Percentiles rank a stretch among this genome's conserved stretches.
phyloP scores from a whole-genome alignment of 2,329 filamentous ascomycete genomes.

The Colletotrichum sp. region DNA sequence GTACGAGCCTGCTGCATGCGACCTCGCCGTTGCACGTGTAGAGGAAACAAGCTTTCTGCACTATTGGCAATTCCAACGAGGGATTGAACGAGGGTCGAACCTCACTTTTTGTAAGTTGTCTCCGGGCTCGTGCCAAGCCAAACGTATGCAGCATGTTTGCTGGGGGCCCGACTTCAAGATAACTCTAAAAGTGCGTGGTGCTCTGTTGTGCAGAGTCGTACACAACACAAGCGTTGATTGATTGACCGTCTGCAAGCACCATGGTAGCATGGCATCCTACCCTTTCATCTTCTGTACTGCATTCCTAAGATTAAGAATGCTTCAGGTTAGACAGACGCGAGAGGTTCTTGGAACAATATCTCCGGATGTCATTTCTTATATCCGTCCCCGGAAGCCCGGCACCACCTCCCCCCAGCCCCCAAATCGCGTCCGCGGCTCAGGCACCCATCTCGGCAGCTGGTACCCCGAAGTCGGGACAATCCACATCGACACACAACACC shows the following conservation, averaged over 20 bases:
- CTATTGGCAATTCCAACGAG: background rate
- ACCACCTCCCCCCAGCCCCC: background rate
- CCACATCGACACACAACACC: background rate
- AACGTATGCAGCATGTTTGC: background rate
- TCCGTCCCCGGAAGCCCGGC: background rate
- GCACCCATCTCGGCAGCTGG: background rate
- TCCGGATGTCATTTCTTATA: background rate
- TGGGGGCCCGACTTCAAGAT: background rate
- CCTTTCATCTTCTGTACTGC: background rate
- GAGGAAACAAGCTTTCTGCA: background rate
- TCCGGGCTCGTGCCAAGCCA: background rate
- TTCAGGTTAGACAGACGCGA: background rate
- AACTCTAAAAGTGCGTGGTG: background rate
- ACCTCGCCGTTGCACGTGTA: background rate
- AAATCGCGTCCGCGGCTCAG: background rate
- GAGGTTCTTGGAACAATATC: background rate
- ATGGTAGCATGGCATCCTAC: background rate
- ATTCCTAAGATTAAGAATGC: background rate
- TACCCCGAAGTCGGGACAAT: slow-evolving; percentile 1
- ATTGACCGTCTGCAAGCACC: background rate
- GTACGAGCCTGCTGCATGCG: background rate
- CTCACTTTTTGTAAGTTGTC: background rate
- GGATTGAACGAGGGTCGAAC: background rate
- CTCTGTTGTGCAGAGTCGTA: background rate
- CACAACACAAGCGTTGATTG: background rate